Evolutionary conservation across 1,284 basidiomycete genomes (phyloP), one percentile per base, ranked within the genome.

Genomic region (Ceratobasidium sp.): DNA sequence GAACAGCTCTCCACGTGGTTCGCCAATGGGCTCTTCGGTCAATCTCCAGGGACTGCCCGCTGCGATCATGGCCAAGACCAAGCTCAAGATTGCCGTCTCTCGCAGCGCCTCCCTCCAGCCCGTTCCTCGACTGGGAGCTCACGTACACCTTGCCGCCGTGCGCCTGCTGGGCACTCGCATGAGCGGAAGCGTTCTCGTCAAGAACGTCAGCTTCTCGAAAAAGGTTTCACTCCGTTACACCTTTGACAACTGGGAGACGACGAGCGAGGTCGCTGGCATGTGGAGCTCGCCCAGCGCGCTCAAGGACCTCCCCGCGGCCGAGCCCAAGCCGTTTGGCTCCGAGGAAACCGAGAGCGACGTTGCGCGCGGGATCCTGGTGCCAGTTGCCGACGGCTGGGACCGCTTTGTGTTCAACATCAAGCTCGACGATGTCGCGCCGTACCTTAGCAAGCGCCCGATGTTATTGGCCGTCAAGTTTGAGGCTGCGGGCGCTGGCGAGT

Each of bases 381-480:
- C 68, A 22, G 68, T 43, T 14, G 53, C 68, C 41, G 27, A 49
- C 31, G 68, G 68, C 41, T 84, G 83, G 83, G 84, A 85, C 76
- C 79, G 84, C 41, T 85, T 85, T 81, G 79, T 79, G 61, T 85
- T 85, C 77, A 77, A 79, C 4, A 89, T 96, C 80, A 88, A 87
- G 68, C 85, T 96, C 43, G 90, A 92, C 77, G 92, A 94, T 78
- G 91, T 93, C 79, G 87, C 88, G 64, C 83, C 85, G 54, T 87
- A 87, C 75, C 84, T 96, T 14, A 84, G 86, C 46, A 86, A 88
- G 8, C 85, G 90, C 39, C 87, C 87, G 16, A 81, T 95, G 59
- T 88, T 86, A 81, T 83, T 94, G n/a, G 93, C 89, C 37, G 87
- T 86, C 4, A 84, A 90, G 39, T 94, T 86, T 81, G 84, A 82